phyloP scores from a whole-genome alignment of 2,329 filamentous ascomycete species.

The Exophiala bonariae region DNA sequence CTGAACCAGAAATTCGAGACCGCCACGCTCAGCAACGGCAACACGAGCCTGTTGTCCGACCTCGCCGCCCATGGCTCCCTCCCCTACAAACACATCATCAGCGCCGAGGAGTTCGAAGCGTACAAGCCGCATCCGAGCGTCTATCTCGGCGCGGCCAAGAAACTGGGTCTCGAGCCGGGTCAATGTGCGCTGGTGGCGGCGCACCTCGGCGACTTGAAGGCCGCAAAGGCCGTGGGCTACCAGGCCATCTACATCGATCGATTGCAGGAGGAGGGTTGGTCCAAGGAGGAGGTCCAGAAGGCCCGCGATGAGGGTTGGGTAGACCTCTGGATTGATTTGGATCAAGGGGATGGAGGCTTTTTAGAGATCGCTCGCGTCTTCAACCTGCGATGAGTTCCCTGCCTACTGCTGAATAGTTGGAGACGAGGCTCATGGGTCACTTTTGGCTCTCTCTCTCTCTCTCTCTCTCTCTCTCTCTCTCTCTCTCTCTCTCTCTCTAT shows the following conservation, averaged over 20 bases:
- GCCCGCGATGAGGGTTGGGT: constrained; percentile 60
- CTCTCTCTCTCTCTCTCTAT: no score
- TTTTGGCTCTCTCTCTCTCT: no score
- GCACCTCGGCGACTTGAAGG: constrained; percentile 68
- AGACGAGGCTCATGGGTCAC: no score
- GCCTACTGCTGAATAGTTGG: no score
- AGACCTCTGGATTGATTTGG: constrained; percentile 60
- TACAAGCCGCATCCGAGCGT: constrained; percentile 71
- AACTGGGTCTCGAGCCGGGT: constrained; percentile 55
- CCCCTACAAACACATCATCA: constrained; percentile 63
- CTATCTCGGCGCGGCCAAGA: constrained; percentile 67
- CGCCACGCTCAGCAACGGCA: constrained; percentile 74
- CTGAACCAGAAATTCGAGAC: constrained; percentile 61
- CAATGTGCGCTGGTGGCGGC: constrained; percentile 78
- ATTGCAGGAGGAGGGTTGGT: constrained; percentile 64
- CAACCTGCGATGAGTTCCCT: constrained; percentile 28
- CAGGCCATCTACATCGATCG: constrained; percentile 75
- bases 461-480: no score
- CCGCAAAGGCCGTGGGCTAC: constrained; percentile 64
- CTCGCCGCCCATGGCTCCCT: constrained; percentile 60
- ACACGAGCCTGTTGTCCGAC: constrained; percentile 65
- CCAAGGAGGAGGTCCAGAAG: constrained; percentile 50
- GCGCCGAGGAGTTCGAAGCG: constrained; percentile 67
- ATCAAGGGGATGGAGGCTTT: constrained; percentile 51
- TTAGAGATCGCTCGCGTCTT: constrained; percentile 53